Base-by-base conservation (phyloP, 306 rosid species). In the Delonix regia region DNA sequence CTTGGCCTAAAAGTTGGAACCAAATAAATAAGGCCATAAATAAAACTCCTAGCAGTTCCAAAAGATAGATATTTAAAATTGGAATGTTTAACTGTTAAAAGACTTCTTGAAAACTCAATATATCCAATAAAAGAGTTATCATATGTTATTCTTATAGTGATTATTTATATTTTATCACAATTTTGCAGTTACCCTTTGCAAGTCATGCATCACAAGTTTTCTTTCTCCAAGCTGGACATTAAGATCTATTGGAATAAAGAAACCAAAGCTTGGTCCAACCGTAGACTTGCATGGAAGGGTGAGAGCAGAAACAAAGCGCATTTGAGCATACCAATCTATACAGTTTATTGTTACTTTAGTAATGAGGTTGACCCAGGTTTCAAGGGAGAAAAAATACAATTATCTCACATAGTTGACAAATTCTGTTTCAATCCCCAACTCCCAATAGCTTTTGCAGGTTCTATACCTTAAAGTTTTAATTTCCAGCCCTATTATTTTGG, bases 321-420 rank as follows among this genome's bases (percentile, higher is more conserved):
- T 13, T 8, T 41, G 45, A 41, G 52, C 51, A 71, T 63, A 34
- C 44, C 56, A 71, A 80, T 44, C 36, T 73, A 56, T 66, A 45
- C 47, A 38, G 53, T 13, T n/a, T 14, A 3, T 48, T 48, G 41
- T 36, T 36, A 36, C 6, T 36, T 36, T 36, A 36, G 6, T 36
- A 7, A 36, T 36, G 41, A 4, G 41, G 41, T 4, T 36, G 41
- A 36, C 7, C 41, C 6, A 36, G 41, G 41, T 36, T 36, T 4
- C 41, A 36, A 0, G 6, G 41, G 41, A 36, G 41, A 47, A 45
- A 28, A 21, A 49, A 52, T 57, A 34, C 18, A 14, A 16, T 36
- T 15, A 34, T 65, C 34, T 38, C 60, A 61, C 66, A 42, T 15
- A 52, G 9, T 47, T 21, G 65, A 77, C 34, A 77, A 47, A 71